Evolutionary conservation across 768 basidiomycete genomes (phyloP), one percentile per base, ranked within the genome.

Genomic region (Pulveroboletus frians): DNA sequence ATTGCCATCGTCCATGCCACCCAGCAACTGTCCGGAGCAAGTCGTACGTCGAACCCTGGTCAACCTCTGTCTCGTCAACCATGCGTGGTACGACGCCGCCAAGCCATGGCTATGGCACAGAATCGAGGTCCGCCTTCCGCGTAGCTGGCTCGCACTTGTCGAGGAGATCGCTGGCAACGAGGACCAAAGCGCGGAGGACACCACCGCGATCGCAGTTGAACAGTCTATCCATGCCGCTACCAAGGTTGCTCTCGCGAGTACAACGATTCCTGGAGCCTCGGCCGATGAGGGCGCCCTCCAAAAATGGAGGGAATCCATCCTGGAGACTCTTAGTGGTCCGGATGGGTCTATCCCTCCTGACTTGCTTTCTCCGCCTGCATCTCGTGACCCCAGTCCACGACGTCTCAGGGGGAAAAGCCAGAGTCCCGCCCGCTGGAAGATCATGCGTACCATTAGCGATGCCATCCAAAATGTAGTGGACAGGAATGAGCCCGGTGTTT

Each of bases 31-130:
- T 81, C 70, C 85, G 0, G 89, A 91, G 54, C 73, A 79, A 5
- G 58, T 81, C 27, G 74, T 80, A 21, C 79, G 89, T 11, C 73
- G 68, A 49, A 83, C 90, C 0, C 74, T 93, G 18, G 74, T 79
- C 5, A 81, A 68, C 56, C 81, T 92, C 38, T 88, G 85, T 58
- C 77, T 88, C 52, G 88, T 90, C 37, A 88, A 82, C 60, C 85
- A 74, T 59, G 75, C 80, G 3, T 92, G 87, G 85, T 81, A 82
- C 61, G 78, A 80, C 26, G 90, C 88, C 1, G 87, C 90, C n/a
- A 85, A 84, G 57, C 89, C 89, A 0, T 92, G 85, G 87, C 71
- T 93, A 5, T 93, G 90, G 89, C 79, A 78, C 50, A 82, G 82
- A 51, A 72, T 92, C 53, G 90, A 92, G 64, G 84, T 93, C 43